Percentiles rank a stretch among this genome's conserved stretches.
Evolutionary conservation across 1,284 basidiomycete genomes (phyloP).

Genomic region (Sporisorium graminicola): DNA sequence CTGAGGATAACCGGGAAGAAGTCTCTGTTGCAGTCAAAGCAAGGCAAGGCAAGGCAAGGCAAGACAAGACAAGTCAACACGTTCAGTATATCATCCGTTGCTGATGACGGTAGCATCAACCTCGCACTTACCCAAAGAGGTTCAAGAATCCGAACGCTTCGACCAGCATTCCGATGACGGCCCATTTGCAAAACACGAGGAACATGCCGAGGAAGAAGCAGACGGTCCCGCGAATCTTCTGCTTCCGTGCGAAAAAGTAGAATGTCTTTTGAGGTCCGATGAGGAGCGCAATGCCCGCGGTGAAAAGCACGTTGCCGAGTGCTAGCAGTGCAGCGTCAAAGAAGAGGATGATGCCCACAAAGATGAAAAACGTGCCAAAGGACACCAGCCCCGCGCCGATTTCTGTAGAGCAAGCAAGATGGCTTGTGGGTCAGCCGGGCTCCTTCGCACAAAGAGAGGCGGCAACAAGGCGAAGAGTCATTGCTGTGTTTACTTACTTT

Average conservation of each 20-base stretch:
- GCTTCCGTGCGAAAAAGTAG: constrained; percentile 95
- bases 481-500: constrained; percentile 53
- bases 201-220: constrained; percentile 69
- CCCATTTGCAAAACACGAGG: constrained; percentile 87
- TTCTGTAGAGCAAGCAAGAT: constrained; percentile 40
- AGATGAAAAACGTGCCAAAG: constrained; percentile 96
- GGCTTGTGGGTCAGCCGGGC: background rate
- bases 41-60: background rate
- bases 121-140: constrained; percentile 86
- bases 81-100: no score
- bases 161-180: constrained; percentile 90
- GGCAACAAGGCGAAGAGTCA: background rate
- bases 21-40: constrained; percentile 76
- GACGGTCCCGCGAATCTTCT: constrained; percentile 89
- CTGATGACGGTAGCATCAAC: background rate
- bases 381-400: constrained; percentile 88
- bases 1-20: constrained; percentile 99
- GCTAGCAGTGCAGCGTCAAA: constrained; percentile 98
- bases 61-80: no score
- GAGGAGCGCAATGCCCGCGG: constrained; percentile 66
- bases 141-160: constrained; percentile 89
- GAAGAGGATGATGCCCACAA: constrained; percentile 93
- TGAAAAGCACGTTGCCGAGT: constrained; percentile 80
- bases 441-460: no score
- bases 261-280: constrained; percentile 81